Base-by-base conservation (phyloP, 257 asterid species). In the Gentiana straminea region DNA sequence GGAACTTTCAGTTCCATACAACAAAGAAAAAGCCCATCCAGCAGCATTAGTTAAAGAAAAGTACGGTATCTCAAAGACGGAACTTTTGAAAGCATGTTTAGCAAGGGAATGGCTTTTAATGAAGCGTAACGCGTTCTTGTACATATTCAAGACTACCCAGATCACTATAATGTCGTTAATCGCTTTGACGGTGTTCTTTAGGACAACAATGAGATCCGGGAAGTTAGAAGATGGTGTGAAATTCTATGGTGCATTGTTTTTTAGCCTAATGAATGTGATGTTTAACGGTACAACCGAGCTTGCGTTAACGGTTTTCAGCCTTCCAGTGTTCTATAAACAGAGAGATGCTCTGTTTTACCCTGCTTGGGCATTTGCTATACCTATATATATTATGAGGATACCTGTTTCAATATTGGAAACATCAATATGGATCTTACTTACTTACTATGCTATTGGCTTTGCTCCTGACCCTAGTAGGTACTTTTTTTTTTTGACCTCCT, bases 291-390 rank as follows among this genome's bases (percentile, higher is more conserved):
- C 91, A 6, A 84, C 91, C 5, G 98, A 90, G 79, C 85, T 86
- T 56, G 96, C 92, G 6, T 62, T 90, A 59, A 84, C 84, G 3
- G 63, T 84, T 55, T 53, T 79, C 55, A 74, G 98, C 68, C 94
- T 89, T 70, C 97, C 97, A 0, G 94, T 86, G 54, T 89, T 86
- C 81, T 90, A 80, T 55, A 86, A 86, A 69, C 98, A 90, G 59
- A 70, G 98, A 66, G 95, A 86, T 61, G 84, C 89, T 62, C 72
- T 84, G 49, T 84, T 90, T 75, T 90, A 64, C 72, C 98, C 98
- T 12, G 91, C 98, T 49, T 90, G 98, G 98, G 98, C 98, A 1
- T 90, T 90, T 57, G 83, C 96, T 8, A 65, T 90, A 43, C 98
- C 98, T 2, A 90, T 90, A 66, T 90, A 95, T 94, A 77, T 90